These are phyloP conservation scores for Betula pendula DNA, from an alignment of 306 rosid species.

Conservation along the genomic window DNA sequence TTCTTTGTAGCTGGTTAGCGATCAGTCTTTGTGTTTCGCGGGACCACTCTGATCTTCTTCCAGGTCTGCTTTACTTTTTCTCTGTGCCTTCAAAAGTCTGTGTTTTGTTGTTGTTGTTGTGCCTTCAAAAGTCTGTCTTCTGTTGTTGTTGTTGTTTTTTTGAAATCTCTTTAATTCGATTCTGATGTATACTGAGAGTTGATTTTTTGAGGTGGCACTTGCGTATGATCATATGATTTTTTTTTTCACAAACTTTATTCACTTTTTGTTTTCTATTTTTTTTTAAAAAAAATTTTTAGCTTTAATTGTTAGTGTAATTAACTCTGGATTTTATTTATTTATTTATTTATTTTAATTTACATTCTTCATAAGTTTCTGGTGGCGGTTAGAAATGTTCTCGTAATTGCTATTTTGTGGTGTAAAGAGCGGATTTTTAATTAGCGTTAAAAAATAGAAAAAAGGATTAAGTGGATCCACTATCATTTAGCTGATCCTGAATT, in stretches of 20 bases:
- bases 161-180: background rate
- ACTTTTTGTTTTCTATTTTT: background rate
- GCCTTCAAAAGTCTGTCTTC: background rate
- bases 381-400: background rate
- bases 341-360: background rate
- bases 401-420: background rate
- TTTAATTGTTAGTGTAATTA: background rate
- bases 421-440: background rate
- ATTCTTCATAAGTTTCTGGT: background rate
- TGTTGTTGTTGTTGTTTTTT: background rate
- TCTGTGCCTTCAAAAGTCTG: background rate
- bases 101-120: background rate
- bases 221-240: background rate
- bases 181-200: background rate
- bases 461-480: background rate
- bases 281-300: background rate
- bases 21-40: background rate
- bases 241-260: background rate
- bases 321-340: background rate
- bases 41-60: constrained; percentile 9
- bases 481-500: background rate
- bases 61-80: constrained; percentile 8
- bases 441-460: background rate
- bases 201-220: background rate
- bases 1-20: background rate